Conservation (phyloP, 2,329 filamentous ascomycete species). For the Pseudogymnoascus sp. region DNA sequence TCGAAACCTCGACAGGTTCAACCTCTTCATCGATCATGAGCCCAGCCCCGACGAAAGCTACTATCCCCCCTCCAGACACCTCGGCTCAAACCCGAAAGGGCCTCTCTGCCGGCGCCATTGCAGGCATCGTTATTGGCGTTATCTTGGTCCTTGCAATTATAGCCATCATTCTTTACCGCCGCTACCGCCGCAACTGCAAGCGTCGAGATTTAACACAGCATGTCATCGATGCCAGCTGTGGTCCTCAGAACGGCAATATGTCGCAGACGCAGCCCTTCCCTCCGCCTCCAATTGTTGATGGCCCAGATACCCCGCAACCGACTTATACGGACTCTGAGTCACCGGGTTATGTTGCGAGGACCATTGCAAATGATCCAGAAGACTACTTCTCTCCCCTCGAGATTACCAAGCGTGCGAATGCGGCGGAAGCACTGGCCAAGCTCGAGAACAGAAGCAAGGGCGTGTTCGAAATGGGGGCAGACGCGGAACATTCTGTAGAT, state of each 20-base stretch:
- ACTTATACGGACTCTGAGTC: not conserved
- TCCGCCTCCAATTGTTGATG: not conserved
- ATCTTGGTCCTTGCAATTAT: not conserved
- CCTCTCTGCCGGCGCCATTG: not conserved
- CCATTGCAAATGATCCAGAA: not conserved
- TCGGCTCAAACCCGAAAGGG: not conserved
- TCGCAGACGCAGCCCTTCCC: not conserved
- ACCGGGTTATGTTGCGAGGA: not conserved
- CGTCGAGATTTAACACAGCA: not conserved
- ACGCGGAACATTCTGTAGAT: not conserved
- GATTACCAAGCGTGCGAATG: not conserved
- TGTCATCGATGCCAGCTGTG: not conserved
- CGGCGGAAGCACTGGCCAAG: not conserved
- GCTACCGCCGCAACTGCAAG: not conserved
- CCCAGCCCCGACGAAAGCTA: not conserved
- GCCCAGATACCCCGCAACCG: not conserved
- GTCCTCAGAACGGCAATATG: not conserved
- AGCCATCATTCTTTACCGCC: not conserved
- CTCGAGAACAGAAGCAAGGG: not conserved
- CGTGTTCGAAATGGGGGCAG: not conserved
- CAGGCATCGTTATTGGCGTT: not conserved
- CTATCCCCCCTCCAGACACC: not conserved
- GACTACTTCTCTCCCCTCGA: not conserved
- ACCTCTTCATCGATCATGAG: not conserved
- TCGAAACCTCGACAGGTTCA: not conserved